Conservation (phyloP, 2,329 filamentous ascomycete species). For the Fusarium secorum region DNA sequence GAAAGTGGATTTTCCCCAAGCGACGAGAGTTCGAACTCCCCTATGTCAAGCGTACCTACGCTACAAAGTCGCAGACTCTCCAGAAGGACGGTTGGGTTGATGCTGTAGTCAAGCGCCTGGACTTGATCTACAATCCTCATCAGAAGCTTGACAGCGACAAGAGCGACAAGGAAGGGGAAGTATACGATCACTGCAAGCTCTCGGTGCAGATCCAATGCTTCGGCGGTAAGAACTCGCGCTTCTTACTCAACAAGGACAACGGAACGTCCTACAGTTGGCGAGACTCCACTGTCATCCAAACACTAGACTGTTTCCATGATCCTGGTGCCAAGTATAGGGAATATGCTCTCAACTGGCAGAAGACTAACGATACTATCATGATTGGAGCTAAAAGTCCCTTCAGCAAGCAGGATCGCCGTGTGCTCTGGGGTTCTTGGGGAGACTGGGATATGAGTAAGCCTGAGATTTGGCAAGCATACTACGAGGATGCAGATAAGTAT, state of each 20-base stretch:
- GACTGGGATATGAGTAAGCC: constrained; percentile 46
- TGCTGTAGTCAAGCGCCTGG: constrained; percentile 16
- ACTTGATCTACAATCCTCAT: constrained; percentile 30
- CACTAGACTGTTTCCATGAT: constrained; percentile 56
- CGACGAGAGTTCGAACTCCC: constrained; percentile 57
- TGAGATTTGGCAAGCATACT: constrained; percentile 47
- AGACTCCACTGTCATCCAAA: constrained; percentile 51
- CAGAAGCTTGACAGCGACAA: constrained; percentile 11
- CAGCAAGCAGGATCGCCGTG: constrained; percentile 48
- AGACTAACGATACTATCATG: constrained; percentile 49
- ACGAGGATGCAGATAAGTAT: constrained; percentile 48
- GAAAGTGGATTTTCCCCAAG: constrained; percentile 56
- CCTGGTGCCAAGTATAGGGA: constrained; percentile 37
- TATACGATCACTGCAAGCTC: constrained; percentile 51
- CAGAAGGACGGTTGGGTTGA: constrained; percentile 50
- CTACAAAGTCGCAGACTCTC: constrained; percentile 53
- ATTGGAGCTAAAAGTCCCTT: constrained; percentile 45
- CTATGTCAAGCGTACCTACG: constrained; percentile 57
- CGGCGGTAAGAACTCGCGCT: constrained; percentile 54
- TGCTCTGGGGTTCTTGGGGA: constrained; percentile 52
- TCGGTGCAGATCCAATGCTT: constrained; percentile 56
- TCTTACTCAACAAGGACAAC: constrained; percentile 52
- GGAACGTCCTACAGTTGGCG: constrained; percentile 59
- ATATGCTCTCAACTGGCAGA: constrained; percentile 53
- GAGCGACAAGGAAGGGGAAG: constrained; percentile 17